phyloP scores from a whole-genome alignment of 129 eudicot genomes.

The Escallonia herrerae region DNA sequence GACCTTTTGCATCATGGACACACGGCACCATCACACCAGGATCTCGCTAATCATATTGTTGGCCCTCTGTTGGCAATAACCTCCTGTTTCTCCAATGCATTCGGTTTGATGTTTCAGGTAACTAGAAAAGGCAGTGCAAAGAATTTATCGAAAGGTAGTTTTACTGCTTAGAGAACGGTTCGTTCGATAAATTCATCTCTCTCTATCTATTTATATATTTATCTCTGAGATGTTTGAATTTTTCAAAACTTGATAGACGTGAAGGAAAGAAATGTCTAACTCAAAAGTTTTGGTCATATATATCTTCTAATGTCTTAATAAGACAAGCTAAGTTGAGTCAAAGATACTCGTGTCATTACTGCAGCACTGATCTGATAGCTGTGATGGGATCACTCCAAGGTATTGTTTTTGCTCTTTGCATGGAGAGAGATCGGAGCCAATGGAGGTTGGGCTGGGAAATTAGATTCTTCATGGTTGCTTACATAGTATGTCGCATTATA shows the following conservation, averaged over 20 bases:
- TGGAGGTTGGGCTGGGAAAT: constrained; percentile 72
- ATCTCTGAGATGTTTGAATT: background rate
- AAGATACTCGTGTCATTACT: constrained; percentile 41
- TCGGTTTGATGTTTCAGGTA: constrained; percentile 35
- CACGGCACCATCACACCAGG: too few species aligned
- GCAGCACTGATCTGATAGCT: constrained; percentile 34
- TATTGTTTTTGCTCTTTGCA: constrained; percentile 26
- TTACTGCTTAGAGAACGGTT: background rate
- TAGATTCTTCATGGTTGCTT: constrained; percentile 46
- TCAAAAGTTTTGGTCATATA: background rate
- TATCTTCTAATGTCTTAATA: background rate
- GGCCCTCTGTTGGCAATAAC: too few species aligned
- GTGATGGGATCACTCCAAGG: constrained; percentile 33
- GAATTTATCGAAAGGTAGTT: background rate
- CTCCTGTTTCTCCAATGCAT: constrained; percentile 4
- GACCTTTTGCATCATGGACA: too few species aligned
- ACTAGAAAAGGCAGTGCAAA: too few species aligned
- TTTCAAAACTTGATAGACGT: too few species aligned
- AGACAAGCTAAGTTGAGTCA: constrained; percentile 37
- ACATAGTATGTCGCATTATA: too few species aligned
- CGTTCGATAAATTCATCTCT: background rate
- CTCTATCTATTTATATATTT: too few species aligned
- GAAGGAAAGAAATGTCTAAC: constrained; percentile 3
- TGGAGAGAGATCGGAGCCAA: constrained; percentile 48
- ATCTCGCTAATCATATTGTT: too few species aligned